Conservation (phyloP, 148 eudicot species). For the Agrostemma githago region DNA sequence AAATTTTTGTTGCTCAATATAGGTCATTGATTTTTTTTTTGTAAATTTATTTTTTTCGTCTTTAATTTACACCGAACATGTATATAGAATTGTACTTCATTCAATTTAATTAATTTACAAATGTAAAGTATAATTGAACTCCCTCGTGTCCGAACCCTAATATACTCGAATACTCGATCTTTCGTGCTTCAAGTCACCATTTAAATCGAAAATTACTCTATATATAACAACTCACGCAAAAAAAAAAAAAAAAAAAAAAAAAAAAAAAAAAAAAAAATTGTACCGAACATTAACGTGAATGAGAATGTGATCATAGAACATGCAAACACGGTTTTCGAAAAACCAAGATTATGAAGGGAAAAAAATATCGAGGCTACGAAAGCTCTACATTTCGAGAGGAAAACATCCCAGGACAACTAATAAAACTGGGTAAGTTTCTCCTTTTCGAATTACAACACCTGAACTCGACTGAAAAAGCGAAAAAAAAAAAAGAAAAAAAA, state of each 20-base stretch:
- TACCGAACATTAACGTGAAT: no score
- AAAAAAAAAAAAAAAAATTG: neutral
- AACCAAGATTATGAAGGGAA: no score
- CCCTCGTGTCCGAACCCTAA: slow-evolving; percentile 4
- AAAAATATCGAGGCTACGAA: slow-evolving; percentile 42
- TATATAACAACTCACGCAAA: slow-evolving; percentile 19
- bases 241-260: slow-evolving; percentile 12
- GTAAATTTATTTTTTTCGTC: neutral
- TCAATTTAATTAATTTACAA: slow-evolving; percentile 11
- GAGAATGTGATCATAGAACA: no score
- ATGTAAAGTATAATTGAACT: slow-evolving; percentile 1
- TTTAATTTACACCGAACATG: neutral
- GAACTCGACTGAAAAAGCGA: slow-evolving; percentile 8
- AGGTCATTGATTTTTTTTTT: slow-evolving; percentile 9
- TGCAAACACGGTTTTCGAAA: no score
- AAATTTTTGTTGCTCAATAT: slow-evolving; percentile 25
- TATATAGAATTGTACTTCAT: slow-evolving; percentile 12
- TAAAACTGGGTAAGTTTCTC: slow-evolving; percentile 53
- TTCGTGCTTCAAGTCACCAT: slow-evolving; percentile 4
- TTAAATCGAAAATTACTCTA: neutral
- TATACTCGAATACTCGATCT: slow-evolving; percentile 12
- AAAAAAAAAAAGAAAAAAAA: slow-evolving; percentile 10
- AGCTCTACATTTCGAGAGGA: slow-evolving; percentile 29
- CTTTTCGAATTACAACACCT: slow-evolving; percentile 23
- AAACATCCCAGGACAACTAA: slow-evolving; percentile 52